These are phyloP conservation scores for Trichoderma oligosporum DNA, from an alignment of 2,329 filamentous ascomycete species.

Conservation along the genomic window DNA sequence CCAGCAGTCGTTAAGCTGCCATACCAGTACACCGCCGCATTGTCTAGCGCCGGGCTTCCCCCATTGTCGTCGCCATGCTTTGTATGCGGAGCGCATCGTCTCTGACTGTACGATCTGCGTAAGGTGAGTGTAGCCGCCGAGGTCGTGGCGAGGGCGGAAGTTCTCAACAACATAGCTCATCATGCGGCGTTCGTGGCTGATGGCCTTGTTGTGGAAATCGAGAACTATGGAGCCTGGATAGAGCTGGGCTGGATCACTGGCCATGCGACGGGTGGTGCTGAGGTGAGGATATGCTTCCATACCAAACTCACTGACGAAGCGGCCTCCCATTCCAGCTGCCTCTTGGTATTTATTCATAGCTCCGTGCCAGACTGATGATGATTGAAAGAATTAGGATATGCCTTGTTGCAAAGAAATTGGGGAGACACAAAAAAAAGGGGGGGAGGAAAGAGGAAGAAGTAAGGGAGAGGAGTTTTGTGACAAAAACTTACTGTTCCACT, in stretches of 20 bases:
- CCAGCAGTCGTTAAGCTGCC: slow-evolving; percentile 71
- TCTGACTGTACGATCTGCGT: slow-evolving; percentile 54
- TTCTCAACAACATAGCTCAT: slow-evolving; percentile 75
- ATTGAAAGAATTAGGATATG: background rate
- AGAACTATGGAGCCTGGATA: slow-evolving; percentile 67
- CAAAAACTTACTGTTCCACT: slow-evolving; percentile 51
- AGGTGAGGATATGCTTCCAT: slow-evolving; percentile 63
- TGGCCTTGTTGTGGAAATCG: slow-evolving; percentile 82
- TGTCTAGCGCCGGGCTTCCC: slow-evolving; percentile 45
- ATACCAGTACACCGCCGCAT: slow-evolving; percentile 63
- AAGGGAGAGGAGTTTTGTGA: background rate
- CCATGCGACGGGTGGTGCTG: slow-evolving; percentile 64
- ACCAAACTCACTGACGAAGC: slow-evolving; percentile 79
- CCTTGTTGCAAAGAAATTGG: background rate
- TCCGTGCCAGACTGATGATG: slow-evolving; percentile 60
- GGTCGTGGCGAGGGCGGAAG: slow-evolving; percentile 55
- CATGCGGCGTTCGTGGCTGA: slow-evolving; percentile 70
- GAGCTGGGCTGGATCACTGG: slow-evolving; percentile 51
- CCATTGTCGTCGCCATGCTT: slow-evolving; percentile 61
- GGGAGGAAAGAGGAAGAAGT: background rate
- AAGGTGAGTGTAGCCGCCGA: slow-evolving; percentile 72
- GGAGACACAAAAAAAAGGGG: background rate
- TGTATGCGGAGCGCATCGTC: slow-evolving; percentile 49
- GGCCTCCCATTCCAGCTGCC: slow-evolving; percentile 64
- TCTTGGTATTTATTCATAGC: slow-evolving; percentile 73